Percentiles rank a stretch among this genome's conserved stretches.
phyloP scores from a whole-genome alignment of 257 asterid species.

The Fraxinus excelsior region DNA sequence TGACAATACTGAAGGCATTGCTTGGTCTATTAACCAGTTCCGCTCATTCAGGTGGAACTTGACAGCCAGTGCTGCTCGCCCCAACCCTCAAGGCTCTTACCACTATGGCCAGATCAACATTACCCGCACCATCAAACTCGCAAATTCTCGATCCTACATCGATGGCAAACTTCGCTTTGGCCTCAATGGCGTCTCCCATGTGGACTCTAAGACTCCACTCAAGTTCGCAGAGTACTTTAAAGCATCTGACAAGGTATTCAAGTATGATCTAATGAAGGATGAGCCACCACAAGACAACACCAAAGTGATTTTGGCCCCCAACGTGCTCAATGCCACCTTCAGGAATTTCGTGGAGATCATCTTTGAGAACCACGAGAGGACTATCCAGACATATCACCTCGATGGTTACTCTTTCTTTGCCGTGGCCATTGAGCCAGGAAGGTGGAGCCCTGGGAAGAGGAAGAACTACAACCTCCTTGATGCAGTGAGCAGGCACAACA shows the following conservation, averaged over 20 bases:
- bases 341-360: constrained; percentile 26
- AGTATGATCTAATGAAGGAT: constrained; percentile 12
- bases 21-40: constrained; percentile 30
- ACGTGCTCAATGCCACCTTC: constrained; percentile 15
- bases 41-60: constrained; percentile 32
- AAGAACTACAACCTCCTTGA: constrained; percentile 22
- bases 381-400: constrained; percentile 19
- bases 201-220: constrained; percentile 16
- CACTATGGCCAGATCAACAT: constrained; percentile 31
- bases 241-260: not conserved
- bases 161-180: constrained; percentile 21
- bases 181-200: constrained; percentile 27
- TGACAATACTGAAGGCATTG: constrained; percentile 13
- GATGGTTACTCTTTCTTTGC: constrained; percentile 26
- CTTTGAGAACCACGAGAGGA: constrained; percentile 21
- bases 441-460: constrained; percentile 22
- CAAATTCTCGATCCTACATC: not conserved
- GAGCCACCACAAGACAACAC: not conserved
- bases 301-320: constrained; percentile 8
- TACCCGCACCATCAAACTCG: constrained; percentile 28
- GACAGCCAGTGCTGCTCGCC: constrained; percentile 33
- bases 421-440: constrained; percentile 24
- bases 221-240: constrained; percentile 21
- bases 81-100: constrained; percentile 36
- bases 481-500: constrained; percentile 23